phyloP scores from a whole-genome alignment of 148 eudicot genomes.

The Euryodendron excelsum region DNA sequence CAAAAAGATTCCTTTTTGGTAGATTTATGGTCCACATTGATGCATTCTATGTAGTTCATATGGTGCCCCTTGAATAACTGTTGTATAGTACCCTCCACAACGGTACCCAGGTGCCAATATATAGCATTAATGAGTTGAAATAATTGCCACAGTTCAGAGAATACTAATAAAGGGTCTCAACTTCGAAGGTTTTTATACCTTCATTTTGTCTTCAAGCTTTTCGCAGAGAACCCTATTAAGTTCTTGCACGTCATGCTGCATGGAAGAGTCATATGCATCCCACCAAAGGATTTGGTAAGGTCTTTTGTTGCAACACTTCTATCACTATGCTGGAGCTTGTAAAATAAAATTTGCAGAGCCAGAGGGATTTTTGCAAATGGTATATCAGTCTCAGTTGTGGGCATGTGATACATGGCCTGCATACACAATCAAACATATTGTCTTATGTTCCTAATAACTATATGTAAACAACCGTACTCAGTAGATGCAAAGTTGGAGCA shows the following conservation, averaged over 20 bases:
- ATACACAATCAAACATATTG: conserved; percentile 13
- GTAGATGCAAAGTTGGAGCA: not conserved
- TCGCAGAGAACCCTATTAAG: conserved; percentile 78
- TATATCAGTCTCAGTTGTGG: conserved; percentile 77
- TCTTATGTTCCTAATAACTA: not conserved
- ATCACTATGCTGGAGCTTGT: conserved; percentile 76
- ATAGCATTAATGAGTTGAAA: not conserved
- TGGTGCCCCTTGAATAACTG: conserved; percentile 83
- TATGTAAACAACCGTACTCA: not conserved
- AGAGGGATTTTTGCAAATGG: conserved; percentile 77
- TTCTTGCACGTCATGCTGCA: conserved; percentile 95
- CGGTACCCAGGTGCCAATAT: conserved; percentile 56
- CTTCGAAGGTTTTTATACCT: conserved; percentile 33
- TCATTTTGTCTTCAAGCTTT: conserved; percentile 85
- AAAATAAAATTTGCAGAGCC: conserved; percentile 78
- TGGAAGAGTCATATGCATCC: conserved; percentile 78
- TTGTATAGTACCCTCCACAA: conserved; percentile 81
- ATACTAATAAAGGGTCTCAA: not conserved
- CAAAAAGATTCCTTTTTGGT: conserved; percentile 78
- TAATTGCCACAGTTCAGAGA: not conserved
- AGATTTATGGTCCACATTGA: conserved; percentile 71
- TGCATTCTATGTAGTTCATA: conserved; percentile 83
- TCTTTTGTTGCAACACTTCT: conserved; percentile 83
- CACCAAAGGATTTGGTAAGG: conserved; percentile 80
- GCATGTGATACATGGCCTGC: conserved; percentile 88